phyloP scores from a whole-genome alignment of 305 asterid genomes.

The Fraxinus baroniana region DNA sequence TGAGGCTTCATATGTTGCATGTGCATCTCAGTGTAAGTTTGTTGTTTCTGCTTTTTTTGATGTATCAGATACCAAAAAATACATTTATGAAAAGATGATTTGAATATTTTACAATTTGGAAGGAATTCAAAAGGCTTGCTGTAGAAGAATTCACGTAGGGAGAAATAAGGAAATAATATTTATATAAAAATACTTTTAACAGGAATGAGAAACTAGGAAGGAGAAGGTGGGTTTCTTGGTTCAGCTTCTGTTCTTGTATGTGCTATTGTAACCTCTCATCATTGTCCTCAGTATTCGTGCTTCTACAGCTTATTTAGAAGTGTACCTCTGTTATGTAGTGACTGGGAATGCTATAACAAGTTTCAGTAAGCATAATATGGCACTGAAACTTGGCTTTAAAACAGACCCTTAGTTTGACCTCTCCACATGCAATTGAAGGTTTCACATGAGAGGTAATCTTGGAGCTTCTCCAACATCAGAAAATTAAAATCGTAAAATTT shows the following conservation, averaged over 20 bases:
- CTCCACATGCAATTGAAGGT: neutral
- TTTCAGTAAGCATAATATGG: neutral
- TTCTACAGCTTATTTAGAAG: neutral
- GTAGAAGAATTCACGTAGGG: neutral
- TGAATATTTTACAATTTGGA: neutral
- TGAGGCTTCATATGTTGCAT: conserved; percentile 44
- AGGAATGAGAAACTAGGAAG: neutral
- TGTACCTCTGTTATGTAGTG: neutral
- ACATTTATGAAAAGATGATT: neutral
- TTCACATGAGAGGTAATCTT: neutral
- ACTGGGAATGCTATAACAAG: neutral
- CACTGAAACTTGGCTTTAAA: neutral
- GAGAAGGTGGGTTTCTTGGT: neutral
- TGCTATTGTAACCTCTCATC: neutral
- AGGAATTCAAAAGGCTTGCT: neutral
- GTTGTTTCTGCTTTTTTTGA: conserved; percentile 10
- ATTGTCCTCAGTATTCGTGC: neutral
- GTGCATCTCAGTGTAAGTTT: conserved; percentile 47
- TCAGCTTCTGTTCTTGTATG: neutral
- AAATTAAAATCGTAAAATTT: neutral
- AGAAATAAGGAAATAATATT: neutral
- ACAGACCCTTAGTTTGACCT: neutral
- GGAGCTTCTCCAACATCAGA: neutral
- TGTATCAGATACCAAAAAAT: neutral
- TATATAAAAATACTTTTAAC: neutral